Conservation (phyloP, 2,329 filamentous ascomycete genomes). For the Aspergillus ruber region DNA sequence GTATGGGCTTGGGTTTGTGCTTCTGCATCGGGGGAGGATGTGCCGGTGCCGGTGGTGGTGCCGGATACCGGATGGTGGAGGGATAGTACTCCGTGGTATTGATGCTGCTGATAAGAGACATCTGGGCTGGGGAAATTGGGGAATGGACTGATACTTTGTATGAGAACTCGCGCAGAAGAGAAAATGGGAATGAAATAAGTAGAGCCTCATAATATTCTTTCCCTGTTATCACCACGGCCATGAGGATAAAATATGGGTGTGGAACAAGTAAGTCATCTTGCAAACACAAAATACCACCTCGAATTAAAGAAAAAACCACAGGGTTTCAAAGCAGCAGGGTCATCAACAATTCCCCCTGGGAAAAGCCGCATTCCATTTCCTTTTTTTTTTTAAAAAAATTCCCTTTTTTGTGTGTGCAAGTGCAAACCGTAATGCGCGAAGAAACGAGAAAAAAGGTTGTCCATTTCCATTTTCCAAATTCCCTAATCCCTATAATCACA, state of each 20-base stretch:
- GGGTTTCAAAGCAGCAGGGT: neutral
- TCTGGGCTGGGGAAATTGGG: too few species aligned
- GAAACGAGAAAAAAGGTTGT: conserved; percentile 3
- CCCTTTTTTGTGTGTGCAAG: neutral
- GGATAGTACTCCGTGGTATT: too few species aligned
- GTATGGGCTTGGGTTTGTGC: too few species aligned
- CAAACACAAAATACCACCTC: neutral
- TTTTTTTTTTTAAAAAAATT: neutral
- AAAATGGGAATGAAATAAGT: conserved; percentile 1
- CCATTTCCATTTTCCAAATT: too few species aligned
- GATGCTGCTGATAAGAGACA: too few species aligned
- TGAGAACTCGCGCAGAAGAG: neutral
- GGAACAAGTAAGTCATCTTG: too few species aligned
- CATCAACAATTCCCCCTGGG: neutral
- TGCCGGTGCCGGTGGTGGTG: too few species aligned
- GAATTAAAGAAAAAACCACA: neutral
- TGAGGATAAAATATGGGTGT: conserved; percentile 3
- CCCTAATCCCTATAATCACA: neutral
- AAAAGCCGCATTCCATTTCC: neutral
- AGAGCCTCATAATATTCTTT: neutral
- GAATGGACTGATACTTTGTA: too few species aligned
- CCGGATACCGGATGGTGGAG: too few species aligned
- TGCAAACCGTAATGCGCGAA: neutral
- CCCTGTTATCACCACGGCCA: conserved; percentile 8
- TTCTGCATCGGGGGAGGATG: too few species aligned